Conservation (phyloP, 805 yeast genomes). For the Metschnikowia peoriensis region DNA sequence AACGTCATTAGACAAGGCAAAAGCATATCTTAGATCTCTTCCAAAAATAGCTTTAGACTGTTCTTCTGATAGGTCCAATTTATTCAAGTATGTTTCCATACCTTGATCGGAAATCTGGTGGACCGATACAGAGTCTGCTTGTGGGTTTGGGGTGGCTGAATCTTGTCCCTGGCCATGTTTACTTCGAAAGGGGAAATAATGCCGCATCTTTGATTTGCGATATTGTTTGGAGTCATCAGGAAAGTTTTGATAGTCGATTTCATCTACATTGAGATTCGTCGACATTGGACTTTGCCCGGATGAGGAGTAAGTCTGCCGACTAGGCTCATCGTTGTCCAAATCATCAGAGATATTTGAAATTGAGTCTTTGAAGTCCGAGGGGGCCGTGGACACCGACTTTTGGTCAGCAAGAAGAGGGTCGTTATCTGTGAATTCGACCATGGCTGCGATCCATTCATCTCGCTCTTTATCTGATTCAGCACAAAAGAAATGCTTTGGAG, state of each 20-base stretch:
- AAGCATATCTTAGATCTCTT: slow-evolving; percentile 52
- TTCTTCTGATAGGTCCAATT: slow-evolving; percentile 34
- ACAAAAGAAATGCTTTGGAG: slow-evolving; percentile 63
- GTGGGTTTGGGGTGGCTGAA: not conserved
- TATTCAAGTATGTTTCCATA: slow-evolving; percentile 31
- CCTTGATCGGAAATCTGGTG: slow-evolving; percentile 1
- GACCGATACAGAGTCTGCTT: not conserved
- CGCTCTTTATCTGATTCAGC: slow-evolving; percentile 78
- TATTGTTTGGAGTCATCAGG: slow-evolving; percentile 29
- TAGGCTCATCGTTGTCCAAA: not conserved
- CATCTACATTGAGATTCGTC: slow-evolving; percentile 6
- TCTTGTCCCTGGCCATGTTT: slow-evolving; percentile 3
- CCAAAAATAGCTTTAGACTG: slow-evolving; percentile 57
- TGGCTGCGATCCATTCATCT: slow-evolving; percentile 62
- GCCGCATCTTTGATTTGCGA: slow-evolving; percentile 52
- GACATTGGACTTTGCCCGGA: not conserved
- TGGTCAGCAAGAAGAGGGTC: slow-evolving; percentile 9
- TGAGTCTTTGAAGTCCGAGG: not conserved
- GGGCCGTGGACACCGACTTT: not conserved
- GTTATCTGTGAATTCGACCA: slow-evolving; percentile 34
- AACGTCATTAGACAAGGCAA: slow-evolving; percentile 49
- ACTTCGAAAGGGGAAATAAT: slow-evolving; percentile 55
- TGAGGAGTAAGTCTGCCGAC: not conserved
- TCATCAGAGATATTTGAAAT: not conserved
- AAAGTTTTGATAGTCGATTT: slow-evolving; percentile 3